Evolutionary conservation across 2,329 filamentous ascomycete genomes (phyloP), one percentile per base, ranked within the genome.

Genomic region (Aspergillus neotritici): DNA sequence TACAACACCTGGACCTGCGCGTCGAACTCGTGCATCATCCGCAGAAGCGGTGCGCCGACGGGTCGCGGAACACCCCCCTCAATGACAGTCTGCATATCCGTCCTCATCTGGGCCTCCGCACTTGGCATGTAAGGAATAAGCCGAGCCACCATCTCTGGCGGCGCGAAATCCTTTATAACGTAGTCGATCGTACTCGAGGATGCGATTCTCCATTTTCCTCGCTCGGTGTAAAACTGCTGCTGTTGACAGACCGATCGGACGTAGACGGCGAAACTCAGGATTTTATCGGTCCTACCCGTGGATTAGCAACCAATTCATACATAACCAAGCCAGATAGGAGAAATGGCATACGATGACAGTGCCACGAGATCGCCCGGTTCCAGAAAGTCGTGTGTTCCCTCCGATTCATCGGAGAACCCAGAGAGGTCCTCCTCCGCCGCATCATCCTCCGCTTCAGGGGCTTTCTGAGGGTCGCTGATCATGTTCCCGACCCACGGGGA

Each of bases 101-200:
- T 33, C 11, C 54, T 54, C 30, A 59, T 43, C 37, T 55, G 41
- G 5, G 65, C 56, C 11, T 55, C 42, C 1, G 40, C 32, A 28
- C 61, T 55, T 0, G 79, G 79, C 3, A 82, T 63, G 55, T 75
- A 74, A 4, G 73, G 70, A 8, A 75, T 45, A 3, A 82, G 55
- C 2, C 70, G 66, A 10, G 70, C 54, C 3, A 82, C 49, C 17
- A 73, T 49, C 21, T 69, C 59, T 2, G 62, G 63, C 21, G 72
- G 60, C 8, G 75, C 66, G 50, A 76, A 78, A 16, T 64, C 62
- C 37, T 74, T 70, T 9, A 79, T 63, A 8, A 72, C 66, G 52
- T 74, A 79, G 35, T 71, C 67, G 6, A 78, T 58, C 28, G 62
- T 55, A 14, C 52, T 57, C 4, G 67, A 56, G 6, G 51, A 53